A percentile compares a stretch with the other conserved stretches of the same genome.
Conservation (phyloP, 257 asterid genomes). For the Solanum chmielewskii region DNA sequence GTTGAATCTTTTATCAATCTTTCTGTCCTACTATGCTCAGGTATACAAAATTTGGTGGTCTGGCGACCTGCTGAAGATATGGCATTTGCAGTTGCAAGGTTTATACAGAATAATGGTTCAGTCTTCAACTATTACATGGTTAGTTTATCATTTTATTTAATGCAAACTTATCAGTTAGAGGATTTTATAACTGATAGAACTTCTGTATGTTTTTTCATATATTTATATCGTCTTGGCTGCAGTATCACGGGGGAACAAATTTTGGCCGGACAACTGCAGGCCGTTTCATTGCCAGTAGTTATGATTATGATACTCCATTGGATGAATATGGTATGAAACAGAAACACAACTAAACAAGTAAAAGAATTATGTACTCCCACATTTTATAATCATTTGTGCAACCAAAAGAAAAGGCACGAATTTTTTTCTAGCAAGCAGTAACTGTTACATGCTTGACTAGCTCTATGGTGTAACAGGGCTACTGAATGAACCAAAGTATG, state of each 20-base stretch:
- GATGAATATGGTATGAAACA: slow-evolving; percentile 72
- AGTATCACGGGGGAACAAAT: slow-evolving; percentile 93
- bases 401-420: neutral
- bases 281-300: slow-evolving; percentile 77
- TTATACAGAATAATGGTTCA: slow-evolving; percentile 80
- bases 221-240: slow-evolving; percentile 1
- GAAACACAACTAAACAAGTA: neutral
- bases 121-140: slow-evolving; percentile 92
- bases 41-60: slow-evolving; percentile 73
- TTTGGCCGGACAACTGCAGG: slow-evolving; percentile 74
- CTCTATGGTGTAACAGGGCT: slow-evolving; percentile 32
- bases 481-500: slow-evolving; percentile 61
- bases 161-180: neutral
- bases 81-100: slow-evolving; percentile 85
- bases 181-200: neutral
- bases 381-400: neutral
- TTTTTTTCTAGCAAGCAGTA: neutral
- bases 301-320: slow-evolving; percentile 81
- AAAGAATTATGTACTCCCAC: neutral
- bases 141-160: slow-evolving; percentile 1
- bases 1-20: neutral
- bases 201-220: neutral
- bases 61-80: slow-evolving; percentile 85
- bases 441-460: neutral
- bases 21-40: slow-evolving; percentile 10